Conservation (phyloP, 768 basidiomycete genomes). For the Psilocybe subaeruginosa region DNA sequence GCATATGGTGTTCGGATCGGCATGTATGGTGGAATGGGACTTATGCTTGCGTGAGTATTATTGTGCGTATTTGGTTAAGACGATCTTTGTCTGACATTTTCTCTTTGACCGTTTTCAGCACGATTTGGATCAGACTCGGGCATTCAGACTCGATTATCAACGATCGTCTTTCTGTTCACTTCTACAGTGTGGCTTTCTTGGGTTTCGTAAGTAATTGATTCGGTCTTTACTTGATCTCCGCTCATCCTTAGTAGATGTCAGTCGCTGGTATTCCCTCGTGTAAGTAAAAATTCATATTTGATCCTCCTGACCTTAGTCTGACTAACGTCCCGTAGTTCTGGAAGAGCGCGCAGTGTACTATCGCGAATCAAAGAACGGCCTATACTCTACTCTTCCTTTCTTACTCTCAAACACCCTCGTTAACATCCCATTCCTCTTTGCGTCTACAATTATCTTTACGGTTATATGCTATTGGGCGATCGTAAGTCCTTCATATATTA, state of each 20-base stretch:
- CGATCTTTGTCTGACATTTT: neutral
- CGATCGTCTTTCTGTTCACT: constrained; percentile 54
- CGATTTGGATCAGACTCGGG: constrained; percentile 55
- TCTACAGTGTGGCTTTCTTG: constrained; percentile 60
- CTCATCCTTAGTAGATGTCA: constrained; percentile 41
- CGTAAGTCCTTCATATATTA: constrained; percentile 28
- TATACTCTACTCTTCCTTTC: constrained; percentile 58
- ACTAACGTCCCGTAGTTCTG: constrained; percentile 37
- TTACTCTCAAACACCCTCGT: constrained; percentile 56
- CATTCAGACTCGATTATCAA: constrained; percentile 42
- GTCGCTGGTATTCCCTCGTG: constrained; percentile 64
- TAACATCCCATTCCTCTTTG: constrained; percentile 56
- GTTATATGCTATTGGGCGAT: constrained; percentile 56
- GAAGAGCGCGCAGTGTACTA: constrained; percentile 62
- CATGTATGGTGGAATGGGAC: constrained; percentile 57
- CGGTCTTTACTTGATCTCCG: neutral
- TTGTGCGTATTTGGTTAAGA: constrained; percentile 23
- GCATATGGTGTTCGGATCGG: constrained; percentile 59
- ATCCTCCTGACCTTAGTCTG: neutral
- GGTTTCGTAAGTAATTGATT: constrained; percentile 40
- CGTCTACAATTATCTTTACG: constrained; percentile 48
- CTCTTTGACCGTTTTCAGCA: constrained; percentile 28
- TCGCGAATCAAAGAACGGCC: constrained; percentile 59
- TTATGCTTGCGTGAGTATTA: constrained; percentile 43
- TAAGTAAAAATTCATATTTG: constrained; percentile 17